Conservation (phyloP, 2,329 filamentous ascomycete species). For the Colletotrichum cereale region DNA sequence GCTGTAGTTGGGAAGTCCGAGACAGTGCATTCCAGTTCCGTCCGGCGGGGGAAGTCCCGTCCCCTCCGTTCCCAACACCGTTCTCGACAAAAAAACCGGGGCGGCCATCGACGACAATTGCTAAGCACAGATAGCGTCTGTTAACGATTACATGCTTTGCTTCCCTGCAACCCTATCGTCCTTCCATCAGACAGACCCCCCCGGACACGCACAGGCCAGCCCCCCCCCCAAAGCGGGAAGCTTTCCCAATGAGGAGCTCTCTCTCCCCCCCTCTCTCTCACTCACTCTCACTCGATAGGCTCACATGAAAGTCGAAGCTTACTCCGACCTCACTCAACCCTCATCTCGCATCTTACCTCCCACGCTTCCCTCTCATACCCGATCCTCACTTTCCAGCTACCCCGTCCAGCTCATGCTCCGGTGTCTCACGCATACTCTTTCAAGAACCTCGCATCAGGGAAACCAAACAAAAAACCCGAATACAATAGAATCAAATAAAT, state of each 20-base stretch:
- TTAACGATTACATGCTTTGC: not conserved
- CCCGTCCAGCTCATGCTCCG: not conserved
- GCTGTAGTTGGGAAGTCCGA: slow-evolving; percentile 27
- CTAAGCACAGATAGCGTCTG: slow-evolving; percentile 17
- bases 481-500: too few species aligned
- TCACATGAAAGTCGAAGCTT: slow-evolving; percentile 13
- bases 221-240: slow-evolving; percentile 11
- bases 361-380: not conserved
- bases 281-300: slow-evolving; percentile 2
- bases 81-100: not conserved
- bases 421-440: not conserved
- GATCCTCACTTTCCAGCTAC: not conserved
- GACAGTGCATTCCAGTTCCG: slow-evolving; percentile 29
- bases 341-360: not conserved
- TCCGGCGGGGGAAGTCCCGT: too few species aligned
- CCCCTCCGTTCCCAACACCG: not conserved
- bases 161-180: slow-evolving; percentile 13
- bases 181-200: slow-evolving; percentile 4
- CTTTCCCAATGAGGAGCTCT: slow-evolving; percentile 17
- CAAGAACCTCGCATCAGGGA: not conserved
- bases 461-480: not conserved
- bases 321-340: slow-evolving; percentile 17
- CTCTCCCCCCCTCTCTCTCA: not conserved
- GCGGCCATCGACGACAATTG: not conserved
- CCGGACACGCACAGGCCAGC: slow-evolving; percentile 13